These are phyloP conservation scores for Mycena rosella DNA, from an alignment of 768 basidiomycete genomes.

Conservation along the genomic window DNA sequence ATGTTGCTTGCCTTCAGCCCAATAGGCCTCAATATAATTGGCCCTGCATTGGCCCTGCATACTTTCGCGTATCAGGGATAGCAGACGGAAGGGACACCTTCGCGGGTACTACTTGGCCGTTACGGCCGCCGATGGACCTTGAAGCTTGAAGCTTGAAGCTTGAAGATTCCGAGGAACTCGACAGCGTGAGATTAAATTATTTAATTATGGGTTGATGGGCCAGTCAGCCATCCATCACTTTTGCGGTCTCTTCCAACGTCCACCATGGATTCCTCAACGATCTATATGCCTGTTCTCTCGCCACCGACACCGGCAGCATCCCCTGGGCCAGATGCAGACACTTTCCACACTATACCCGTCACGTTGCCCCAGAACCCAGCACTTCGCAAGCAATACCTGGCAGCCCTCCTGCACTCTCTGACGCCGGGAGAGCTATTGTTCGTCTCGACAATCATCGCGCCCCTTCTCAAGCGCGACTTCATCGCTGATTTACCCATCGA, in stretches of 20 bases:
- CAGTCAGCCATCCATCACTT: neutral
- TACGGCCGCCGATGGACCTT: too few species aligned
- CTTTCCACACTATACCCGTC: conserved; percentile 39
- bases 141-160: too few species aligned
- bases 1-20: too few species aligned
- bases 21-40: too few species aligned
- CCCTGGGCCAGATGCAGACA: conserved; percentile 52
- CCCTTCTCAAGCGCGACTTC: conserved; percentile 75
- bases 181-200: too few species aligned
- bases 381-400: conserved; percentile 65
- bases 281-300: conserved; percentile 67
- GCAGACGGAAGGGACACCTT: too few species aligned
- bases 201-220: neutral
- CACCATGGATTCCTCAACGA: conserved; percentile 38
- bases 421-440: conserved; percentile 73
- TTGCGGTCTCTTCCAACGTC: neutral
- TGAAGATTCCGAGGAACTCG: too few species aligned
- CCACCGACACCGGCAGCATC: conserved; percentile 76
- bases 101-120: too few species aligned
- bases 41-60: too few species aligned
- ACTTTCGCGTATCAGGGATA: too few species aligned
- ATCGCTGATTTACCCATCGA: conserved; percentile 73
- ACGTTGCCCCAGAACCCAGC: conserved; percentile 50
- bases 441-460: conserved; percentile 73
- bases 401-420: conserved; percentile 64